Conservation (phyloP, 805 yeast species). For the Lipomyces sp. region DNA sequence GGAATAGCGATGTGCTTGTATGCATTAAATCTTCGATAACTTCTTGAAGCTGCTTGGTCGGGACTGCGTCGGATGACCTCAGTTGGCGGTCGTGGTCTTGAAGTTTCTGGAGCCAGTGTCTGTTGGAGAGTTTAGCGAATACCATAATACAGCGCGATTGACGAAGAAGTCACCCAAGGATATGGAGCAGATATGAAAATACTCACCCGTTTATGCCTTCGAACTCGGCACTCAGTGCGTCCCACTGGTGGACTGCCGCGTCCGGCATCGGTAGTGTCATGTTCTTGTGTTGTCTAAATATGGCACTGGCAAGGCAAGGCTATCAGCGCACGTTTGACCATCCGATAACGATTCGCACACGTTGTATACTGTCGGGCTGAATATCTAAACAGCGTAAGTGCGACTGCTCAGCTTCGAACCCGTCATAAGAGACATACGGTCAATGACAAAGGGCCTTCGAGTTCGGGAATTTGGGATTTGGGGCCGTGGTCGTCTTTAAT, state of each 20-base stretch:
- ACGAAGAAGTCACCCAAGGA: no score
- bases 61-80: conserved; percentile 28
- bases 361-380: not conserved
- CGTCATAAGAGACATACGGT: not conserved
- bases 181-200: not conserved
- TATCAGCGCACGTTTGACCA: no score
- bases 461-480: no score
- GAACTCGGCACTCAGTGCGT: conserved; percentile 26
- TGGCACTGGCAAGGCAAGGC: not conserved
- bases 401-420: not conserved
- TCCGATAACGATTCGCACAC: not conserved
- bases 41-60: conserved; percentile 20
- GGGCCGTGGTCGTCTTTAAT: no score
- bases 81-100: not conserved
- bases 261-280: conserved; percentile 22
- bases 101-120: conserved; percentile 25
- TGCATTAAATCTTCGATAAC: conserved; percentile 20
- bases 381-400: not conserved
- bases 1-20: conserved; percentile 29
- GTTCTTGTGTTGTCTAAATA: not conserved
- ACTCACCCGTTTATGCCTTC: conserved; percentile 28
- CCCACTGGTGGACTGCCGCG: conserved; percentile 24
- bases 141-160: not conserved
- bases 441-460: no score
- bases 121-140: conserved; percentile 9